Base-by-base conservation (phyloP, 768 basidiomycete species). In the Amanita phalloides region DNA sequence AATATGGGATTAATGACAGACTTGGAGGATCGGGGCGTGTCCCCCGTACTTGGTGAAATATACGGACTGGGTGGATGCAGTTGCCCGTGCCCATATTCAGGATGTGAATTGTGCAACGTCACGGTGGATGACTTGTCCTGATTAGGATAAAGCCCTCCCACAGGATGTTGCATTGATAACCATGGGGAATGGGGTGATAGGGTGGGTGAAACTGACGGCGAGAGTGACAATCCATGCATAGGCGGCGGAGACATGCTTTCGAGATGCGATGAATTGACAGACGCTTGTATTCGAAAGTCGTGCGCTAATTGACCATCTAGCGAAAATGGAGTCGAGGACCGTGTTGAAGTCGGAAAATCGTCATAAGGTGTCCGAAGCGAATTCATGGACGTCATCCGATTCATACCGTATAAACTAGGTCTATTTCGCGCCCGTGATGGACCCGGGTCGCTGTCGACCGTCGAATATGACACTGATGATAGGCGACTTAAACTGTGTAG, bases 391-490 rank as follows among this genome's bases (percentile, higher is more conserved):
- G 84, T 77, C 75, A 86, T 85, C 55, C 87, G 78, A 64, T 79
- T 84, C 58, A 89, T 78, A 37, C 76, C 78, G 56, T 80, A 78
- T 52, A 81, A 60, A 59, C 78, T 77, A 7, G 82, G 77, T 55
- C 81, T 76, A 61, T 75, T 74, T 57, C 83, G 79, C 62, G 80
- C 65, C 54, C 82, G 76, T 44, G 77, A 68, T 6, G 88, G 89
- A 0, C 90, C 89, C 45, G 90, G 89, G 62, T 92, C 90, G 57
- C 86, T 89, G 62, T 90, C 88, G 48, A 88, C 86, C 4, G 90
- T 87, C 23, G 83, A 79, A 60, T 87, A 86, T 17, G 89, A 92
- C 59, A 87, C 79, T 32, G 80, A 77, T 5, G 88, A 90, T 72
- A 85, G 77, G 51, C 80, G 80, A 38, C 82, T 77, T 49, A 81